A percentile compares a stretch with the other conserved stretches of the same genome.
Conservation (phyloP, 768 basidiomycete species). For the Symmetrospora coprosmae region DNA sequence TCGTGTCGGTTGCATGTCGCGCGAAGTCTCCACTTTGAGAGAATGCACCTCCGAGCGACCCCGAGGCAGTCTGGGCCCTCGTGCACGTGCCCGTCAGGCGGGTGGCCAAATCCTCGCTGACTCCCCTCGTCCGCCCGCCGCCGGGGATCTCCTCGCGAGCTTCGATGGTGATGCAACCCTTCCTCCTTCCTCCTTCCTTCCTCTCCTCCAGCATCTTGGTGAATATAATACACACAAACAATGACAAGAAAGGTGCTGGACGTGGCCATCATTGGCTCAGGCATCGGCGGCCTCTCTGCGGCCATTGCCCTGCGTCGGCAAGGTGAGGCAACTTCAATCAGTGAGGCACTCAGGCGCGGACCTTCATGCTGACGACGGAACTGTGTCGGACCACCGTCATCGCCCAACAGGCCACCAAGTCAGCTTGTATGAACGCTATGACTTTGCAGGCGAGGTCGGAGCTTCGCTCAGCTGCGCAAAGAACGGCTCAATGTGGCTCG, state of each 20-base stretch:
- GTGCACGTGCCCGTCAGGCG: no score
- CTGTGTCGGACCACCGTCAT: not conserved
- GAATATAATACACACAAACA: no score
- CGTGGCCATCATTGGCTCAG: constrained; percentile 1
- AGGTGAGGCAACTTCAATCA: not conserved
- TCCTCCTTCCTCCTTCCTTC: no score
- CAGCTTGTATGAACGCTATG: constrained; percentile 8
- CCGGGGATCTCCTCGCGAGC: no score
- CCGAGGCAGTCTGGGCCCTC: no score
- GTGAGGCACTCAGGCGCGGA: not conserved
- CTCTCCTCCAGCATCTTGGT: no score
- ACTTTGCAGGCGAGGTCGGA: constrained; percentile 7
- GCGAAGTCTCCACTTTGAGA: no score
- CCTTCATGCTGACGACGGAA: not conserved
- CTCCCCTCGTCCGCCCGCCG: no score
- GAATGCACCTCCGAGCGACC: no score
- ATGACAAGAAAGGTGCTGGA: not conserved
- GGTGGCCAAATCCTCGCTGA: no score
- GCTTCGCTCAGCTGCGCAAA: constrained; percentile 11
- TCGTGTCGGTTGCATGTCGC: no score
- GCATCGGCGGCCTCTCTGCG: constrained; percentile 6
- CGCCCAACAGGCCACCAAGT: not conserved
- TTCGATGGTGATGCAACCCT: no score
- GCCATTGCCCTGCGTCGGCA: constrained; percentile 4
- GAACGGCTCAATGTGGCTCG: constrained; percentile 1